Evolutionary conservation across 768 basidiomycete genomes (phyloP).

Genomic region (Nidularia sp.): DNA sequence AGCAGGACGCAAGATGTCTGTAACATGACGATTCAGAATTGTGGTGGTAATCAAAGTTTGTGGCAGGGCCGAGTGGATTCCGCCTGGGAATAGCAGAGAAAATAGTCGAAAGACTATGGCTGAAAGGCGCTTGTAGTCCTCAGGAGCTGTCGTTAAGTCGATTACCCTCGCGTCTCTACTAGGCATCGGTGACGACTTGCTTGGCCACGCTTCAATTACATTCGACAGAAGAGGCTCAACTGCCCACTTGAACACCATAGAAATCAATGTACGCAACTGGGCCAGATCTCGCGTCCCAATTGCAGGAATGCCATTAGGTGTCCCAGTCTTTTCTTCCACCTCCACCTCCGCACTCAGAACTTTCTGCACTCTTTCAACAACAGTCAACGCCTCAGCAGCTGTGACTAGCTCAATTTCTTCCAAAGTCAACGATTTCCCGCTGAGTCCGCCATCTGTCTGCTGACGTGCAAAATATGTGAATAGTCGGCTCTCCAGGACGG

Average conservation of each 20-base stretch:
- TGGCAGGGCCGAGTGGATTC: constrained; percentile 40
- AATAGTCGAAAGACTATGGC: constrained; percentile 40
- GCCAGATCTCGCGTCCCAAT: constrained; percentile 68
- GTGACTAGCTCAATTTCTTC: constrained; percentile 48
- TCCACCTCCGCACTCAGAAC: constrained; percentile 9
- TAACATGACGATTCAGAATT: constrained; percentile 48
- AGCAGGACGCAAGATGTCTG: constrained; percentile 56
- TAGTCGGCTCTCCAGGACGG: constrained; percentile 34
- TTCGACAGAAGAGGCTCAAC: constrained; percentile 47
- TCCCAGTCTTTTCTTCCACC: constrained; percentile 5
- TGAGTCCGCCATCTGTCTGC: constrained; percentile 6
- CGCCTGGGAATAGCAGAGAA: constrained; percentile 48
- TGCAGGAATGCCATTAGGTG: constrained; percentile 18
- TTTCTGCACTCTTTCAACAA: constrained; percentile 44
- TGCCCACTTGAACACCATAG: constrained; percentile 73
- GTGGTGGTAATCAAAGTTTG: constrained; percentile 62
- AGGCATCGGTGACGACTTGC: constrained; percentile 11
- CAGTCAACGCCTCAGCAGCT: constrained; percentile 48
- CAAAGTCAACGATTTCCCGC: constrained; percentile 15
- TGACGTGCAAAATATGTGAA: constrained; percentile 30
- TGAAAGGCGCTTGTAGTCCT: constrained; percentile 41
- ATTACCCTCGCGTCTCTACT: constrained; percentile 29
- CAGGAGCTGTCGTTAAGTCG: constrained; percentile 36
- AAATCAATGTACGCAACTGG: constrained; percentile 57
- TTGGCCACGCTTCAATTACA: constrained; percentile 36